Conservation (phyloP, 163 green algal species). For the Prototheca cutis region DNA sequence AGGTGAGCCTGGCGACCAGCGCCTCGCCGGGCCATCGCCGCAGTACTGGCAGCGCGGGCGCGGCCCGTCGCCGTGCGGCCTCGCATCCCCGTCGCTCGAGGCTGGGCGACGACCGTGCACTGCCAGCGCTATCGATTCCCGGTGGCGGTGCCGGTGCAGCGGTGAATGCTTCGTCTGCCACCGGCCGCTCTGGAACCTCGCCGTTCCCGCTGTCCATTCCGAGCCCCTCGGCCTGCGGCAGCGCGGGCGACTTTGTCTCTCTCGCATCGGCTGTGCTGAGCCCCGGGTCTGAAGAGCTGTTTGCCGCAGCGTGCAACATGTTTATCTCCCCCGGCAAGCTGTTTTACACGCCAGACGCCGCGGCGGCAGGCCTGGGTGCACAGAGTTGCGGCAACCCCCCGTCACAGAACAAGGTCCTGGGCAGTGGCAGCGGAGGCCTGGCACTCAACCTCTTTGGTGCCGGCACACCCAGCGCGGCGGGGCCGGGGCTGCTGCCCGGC, state of each 20-base stretch:
- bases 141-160: too few species aligned
- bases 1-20: too few species aligned
- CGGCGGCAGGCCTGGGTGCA: neutral
- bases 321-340: slow-evolving; percentile 18
- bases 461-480: too few species aligned
- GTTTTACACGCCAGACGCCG: neutral
- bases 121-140: too few species aligned
- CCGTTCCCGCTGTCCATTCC: too few species aligned
- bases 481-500: too few species aligned
- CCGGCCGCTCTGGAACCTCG: too few species aligned
- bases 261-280: neutral
- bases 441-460: neutral
- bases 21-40: neutral
- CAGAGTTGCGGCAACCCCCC: too few species aligned
- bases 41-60: neutral
- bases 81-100: neutral
- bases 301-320: slow-evolving; percentile 20
- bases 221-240: too few species aligned
- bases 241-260: neutral
- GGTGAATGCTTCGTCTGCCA: too few species aligned
- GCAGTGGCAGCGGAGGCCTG: neutral
- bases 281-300: slow-evolving; percentile 11
- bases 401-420: too few species aligned
- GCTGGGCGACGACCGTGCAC: neutral
- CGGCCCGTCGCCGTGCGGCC: neutral